Base-by-base conservation (phyloP, 305 asterid species). In the Nicotiana rustica region DNA sequence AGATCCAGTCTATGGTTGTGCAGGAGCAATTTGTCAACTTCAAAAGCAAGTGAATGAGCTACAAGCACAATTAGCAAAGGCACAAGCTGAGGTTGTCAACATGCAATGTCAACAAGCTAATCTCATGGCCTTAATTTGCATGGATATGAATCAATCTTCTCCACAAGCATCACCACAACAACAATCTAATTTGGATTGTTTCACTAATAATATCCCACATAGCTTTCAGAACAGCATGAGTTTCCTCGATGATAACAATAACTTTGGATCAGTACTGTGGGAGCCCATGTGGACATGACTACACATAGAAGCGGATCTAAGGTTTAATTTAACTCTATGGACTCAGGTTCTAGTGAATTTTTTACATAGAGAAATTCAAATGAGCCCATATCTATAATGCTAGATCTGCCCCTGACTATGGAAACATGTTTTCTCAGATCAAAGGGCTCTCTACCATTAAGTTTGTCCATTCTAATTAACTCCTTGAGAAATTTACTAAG, bases 1-100 rank as follows among this genome's bases (percentile, higher is more conserved):
- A 14, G 97, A 93, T 35, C 97, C 97, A 0, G 97, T 93, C 15
- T 93, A 93, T 76, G 97, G 97, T 0, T 86, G 97, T 77, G 95
- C 97, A 0, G 97, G 97, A 5, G 89, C 95, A 17, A 91, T 93
- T 25, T 92, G 89, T 69, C 97, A 93, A 52, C 94, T 93, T 52
- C 97, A 93, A 44, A 90, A 87, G 67, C 97, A 92, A 85, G 91
- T 93, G 2, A 83, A 25, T 81, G 93, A 91, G 36, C 97, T 93
- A 36, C 94, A 92, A 83, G 89, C 88, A 38, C 95, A 93, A 35
- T 82, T 93, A 6, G 97, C 97, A 0, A 88, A 86, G 67, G 89
- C 97, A 35, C 93, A 91, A 76, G 97, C 94, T 10, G 89, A 93
- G 49, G 55, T 92, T 19, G 61, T 90, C 70, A 92, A 89, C 86